A percentile compares a stretch with the other conserved stretches of the same genome.
phyloP scores from a whole-genome alignment of 1,139 yeast species.

The Pichiaceae sp. region DNA sequence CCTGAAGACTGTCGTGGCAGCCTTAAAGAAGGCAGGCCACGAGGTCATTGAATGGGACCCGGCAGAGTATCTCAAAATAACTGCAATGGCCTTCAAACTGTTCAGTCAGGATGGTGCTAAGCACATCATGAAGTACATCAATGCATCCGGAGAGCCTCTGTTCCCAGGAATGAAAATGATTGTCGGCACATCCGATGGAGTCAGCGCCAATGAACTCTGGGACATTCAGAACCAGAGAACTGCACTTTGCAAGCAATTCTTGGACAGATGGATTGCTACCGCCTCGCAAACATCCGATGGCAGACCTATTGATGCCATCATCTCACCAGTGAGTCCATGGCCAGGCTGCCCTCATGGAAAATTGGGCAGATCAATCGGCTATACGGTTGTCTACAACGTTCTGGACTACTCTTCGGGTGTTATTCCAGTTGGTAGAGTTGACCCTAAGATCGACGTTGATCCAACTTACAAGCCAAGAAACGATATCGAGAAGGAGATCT shows the following conservation, averaged over 20 bases:
- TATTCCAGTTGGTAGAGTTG: constrained; percentile 13
- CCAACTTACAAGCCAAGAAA: constrained; percentile 21
- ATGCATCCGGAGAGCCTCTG: constrained; percentile 34
- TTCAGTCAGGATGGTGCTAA: constrained; percentile 10
- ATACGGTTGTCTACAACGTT: constrained; percentile 14
- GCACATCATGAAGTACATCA: constrained; percentile 6
- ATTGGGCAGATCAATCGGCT: constrained; percentile 11
- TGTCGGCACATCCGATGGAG: background rate
- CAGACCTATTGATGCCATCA: constrained; percentile 24
- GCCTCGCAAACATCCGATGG: constrained; percentile 16
- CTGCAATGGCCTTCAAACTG: constrained; percentile 10
- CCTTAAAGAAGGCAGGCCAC: constrained; percentile 27
- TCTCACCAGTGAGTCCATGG: constrained; percentile 14
- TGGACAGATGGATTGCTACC: constrained; percentile 7
- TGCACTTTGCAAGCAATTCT: constrained; percentile 27
- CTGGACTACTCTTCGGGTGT: constrained; percentile 15
- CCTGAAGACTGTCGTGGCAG: constrained; percentile 19
- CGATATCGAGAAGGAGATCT: constrained; percentile 31
- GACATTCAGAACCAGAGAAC: constrained; percentile 31
- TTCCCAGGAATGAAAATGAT: constrained; percentile 1
- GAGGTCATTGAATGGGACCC: constrained; percentile 31
- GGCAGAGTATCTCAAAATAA: constrained; percentile 17
- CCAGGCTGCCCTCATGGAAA: constrained; percentile 8
- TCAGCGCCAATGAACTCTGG: constrained; percentile 35
- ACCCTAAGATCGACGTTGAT: constrained; percentile 8